phyloP scores from a whole-genome alignment of 2,329 filamentous ascomycete genomes.

The Alternaria rosae region DNA sequence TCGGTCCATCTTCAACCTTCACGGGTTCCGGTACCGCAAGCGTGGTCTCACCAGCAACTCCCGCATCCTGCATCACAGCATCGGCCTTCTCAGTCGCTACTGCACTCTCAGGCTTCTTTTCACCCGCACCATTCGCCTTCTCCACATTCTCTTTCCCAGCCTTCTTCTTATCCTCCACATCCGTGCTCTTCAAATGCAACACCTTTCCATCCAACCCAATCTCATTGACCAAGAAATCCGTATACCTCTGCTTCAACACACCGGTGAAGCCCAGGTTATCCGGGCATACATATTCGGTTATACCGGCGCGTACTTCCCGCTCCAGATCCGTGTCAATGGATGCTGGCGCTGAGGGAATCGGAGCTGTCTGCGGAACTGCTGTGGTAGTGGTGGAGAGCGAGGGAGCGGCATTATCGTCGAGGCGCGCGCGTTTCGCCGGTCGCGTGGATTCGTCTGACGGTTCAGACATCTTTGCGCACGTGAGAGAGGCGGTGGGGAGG shows the following conservation, averaged over 20 bases:
- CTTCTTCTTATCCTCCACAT: slow-evolving; percentile 28
- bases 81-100: slow-evolving; percentile 31
- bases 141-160: slow-evolving; percentile 25
- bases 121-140: slow-evolving; percentile 8
- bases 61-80: slow-evolving; percentile 26
- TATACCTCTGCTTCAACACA: slow-evolving; percentile 77
- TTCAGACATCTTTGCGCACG: slow-evolving; percentile 21
- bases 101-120: slow-evolving; percentile 17
- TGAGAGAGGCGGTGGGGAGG: not conserved
- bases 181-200: slow-evolving; percentile 69
- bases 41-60: slow-evolving; percentile 22
- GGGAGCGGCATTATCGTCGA: slow-evolving; percentile 30
- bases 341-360: slow-evolving; percentile 13
- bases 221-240: slow-evolving; percentile 92
- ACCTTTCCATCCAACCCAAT: slow-evolving; percentile 79
- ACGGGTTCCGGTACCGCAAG: slow-evolving; percentile 4
- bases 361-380: not conserved
- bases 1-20: not conserved
- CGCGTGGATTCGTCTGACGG: slow-evolving; percentile 25
- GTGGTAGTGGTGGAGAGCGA: slow-evolving; percentile 10
- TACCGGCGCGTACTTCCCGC: slow-evolving; percentile 62
- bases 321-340: slow-evolving; percentile 41
- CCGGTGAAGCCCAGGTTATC: slow-evolving; percentile 68
- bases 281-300: slow-evolving; percentile 68
- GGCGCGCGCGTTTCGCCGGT: slow-evolving; percentile 44